Evolutionary conservation across 2,329 filamentous ascomycete genomes (phyloP), one percentile per base, ranked within the genome.

Genomic region (Diplocarpon rosae): DNA sequence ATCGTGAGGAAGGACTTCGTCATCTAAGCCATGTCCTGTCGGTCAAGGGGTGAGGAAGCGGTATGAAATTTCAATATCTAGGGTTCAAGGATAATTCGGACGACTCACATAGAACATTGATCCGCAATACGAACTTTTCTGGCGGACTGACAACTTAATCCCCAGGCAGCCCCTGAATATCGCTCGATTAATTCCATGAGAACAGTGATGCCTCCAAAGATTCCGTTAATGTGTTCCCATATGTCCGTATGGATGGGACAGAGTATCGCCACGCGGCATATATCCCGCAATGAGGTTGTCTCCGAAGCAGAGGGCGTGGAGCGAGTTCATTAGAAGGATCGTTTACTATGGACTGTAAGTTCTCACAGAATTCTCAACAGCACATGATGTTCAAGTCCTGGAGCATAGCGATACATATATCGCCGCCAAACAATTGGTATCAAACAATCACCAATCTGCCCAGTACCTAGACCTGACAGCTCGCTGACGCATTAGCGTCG

Each of bases 231-330:
- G 64, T 65, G 17, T 59, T 55, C 5, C 68, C 66, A 63, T 83
- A 83, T 0, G 79, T 6, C 68, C 66, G 63, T 83, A 83, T 0
- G 79, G 76, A 47, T 75, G 68, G 36, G 63, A 65, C 3, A 59
- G 17, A 12, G 62, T 40, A 15, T 72, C 73, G 37, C 52, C 62
- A 46, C 51, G 42, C 27, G 66, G 11, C 4, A 7, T 64, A 58
- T 66, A 79, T 34, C 79, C 79, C 11, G 66, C 68, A 5, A 78
- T 82, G 37, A 83, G 69, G 34, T 56, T 58, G 42, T 59, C 55
- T 24, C 58, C 57, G 48, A 60, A 59, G 43, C 55, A 59, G 2
- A 60, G 51, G 31, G 59, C 52, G 16, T 46, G 49, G n/a, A 59
- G 42, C 8, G 53, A 47, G 24, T 50, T 49, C 2, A 37, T 16